Evolutionary conservation across 75 land plant species (phyloP), one percentile per base, ranked within the genome.

Genomic region (Cryptomeria japonica): DNA sequence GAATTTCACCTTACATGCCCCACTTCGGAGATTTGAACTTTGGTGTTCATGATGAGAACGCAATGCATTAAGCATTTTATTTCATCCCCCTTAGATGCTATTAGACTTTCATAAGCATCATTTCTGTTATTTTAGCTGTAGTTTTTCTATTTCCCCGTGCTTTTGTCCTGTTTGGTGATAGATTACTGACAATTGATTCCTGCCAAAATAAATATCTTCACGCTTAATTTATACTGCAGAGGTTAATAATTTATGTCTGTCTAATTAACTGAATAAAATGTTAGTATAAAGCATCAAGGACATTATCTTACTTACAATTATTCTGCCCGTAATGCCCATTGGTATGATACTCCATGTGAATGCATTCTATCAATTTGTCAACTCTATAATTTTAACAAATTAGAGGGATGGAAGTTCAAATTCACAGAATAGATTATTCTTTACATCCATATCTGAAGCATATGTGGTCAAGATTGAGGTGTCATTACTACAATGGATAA

Each of bases 341-440:
- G 75, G 32, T 72, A 72, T 72, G 31, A 31, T n/a, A 28, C 34
- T 72, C 0, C 12, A 72, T 7, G 31, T 72, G 31, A 36, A 28
- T 72, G 75, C 34, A 72, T 72, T 72, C 75, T 72, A 72, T 72
- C 34, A 72, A 70, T 31, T 72, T 34, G 75, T 72, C 75, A 72
- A 72, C 34, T 72, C 32, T 72, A 9, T 72, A 10, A 31, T 31
- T 72, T 72, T 10, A 34, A 73, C 28, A 73, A 51, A 51, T 68
- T 68, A 1, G 31, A 68, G 16, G 8, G n/a, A 8, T 68, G 72
- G 72, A 28, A 68, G 72, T 68, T 28, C 25, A 68, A 68, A 5
- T 32, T 34, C 37, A 25, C 4, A 32, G 77, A 73, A 73, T 2
- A 34, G 37, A 32, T 34, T 37, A 2, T 73, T 73, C 77, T 73